These are phyloP conservation scores for Coemansia guatemalensis DNA, from an alignment of 192 early-diverging fungal genomes.

Conservation along the genomic window DNA sequence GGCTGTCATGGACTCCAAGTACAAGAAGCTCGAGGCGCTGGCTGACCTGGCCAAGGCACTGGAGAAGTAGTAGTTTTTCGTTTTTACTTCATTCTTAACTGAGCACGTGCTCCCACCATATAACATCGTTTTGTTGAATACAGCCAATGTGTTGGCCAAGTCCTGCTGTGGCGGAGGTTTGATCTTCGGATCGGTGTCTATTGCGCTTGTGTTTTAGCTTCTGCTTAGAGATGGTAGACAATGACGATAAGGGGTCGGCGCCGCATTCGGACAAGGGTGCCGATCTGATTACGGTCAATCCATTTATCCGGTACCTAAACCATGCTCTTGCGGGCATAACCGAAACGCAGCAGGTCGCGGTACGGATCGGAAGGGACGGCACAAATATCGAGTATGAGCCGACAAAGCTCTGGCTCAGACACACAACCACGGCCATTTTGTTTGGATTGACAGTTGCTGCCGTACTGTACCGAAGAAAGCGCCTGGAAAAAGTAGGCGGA, in stretches of 20 bases:
- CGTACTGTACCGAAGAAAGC: constrained; percentile 36
- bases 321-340: constrained; percentile 47
- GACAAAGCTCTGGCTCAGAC: constrained; percentile 30
- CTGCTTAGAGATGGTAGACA: too few species aligned
- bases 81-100: background rate
- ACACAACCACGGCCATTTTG: constrained; percentile 13
- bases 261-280: background rate
- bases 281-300: constrained; percentile 17
- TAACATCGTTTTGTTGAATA: background rate
- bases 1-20: constrained; percentile 57
- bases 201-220: too few species aligned
- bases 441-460: constrained; percentile 26
- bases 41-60: constrained; percentile 56
- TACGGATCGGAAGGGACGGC: constrained; percentile 25
- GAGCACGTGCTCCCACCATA: background rate
- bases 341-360: constrained; percentile 32
- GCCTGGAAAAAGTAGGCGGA: constrained; percentile 24
- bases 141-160: too few species aligned
- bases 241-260: too few species aligned
- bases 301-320: constrained; percentile 26
- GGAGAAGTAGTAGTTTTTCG: constrained; percentile 16
- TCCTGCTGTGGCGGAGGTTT: too few species aligned
- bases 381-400: constrained; percentile 45
- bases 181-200: too few species aligned
- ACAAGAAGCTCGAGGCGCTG: constrained; percentile 61